A percentile compares a stretch with the other conserved stretches of the same genome.
These are phyloP conservation scores for Lactarius indigo DNA, from an alignment of 768 basidiomycete species.

Conservation along the genomic window DNA sequence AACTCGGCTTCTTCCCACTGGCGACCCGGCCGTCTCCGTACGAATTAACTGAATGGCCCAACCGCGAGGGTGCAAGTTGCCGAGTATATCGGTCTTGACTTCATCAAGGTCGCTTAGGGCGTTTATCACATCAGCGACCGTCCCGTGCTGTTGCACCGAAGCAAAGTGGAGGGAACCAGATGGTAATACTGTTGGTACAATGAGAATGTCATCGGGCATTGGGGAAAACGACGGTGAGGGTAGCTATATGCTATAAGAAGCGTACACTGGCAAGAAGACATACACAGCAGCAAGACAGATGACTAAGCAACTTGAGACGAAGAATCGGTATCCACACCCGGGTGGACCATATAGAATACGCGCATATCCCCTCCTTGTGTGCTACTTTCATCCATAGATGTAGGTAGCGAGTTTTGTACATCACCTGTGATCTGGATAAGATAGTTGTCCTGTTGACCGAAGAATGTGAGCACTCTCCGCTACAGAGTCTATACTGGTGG, in stretches of 20 bases:
- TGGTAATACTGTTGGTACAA: conserved; percentile 58
- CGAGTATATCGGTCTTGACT: conserved; percentile 52
- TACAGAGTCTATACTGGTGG: neutral
- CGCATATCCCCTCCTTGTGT: conserved; percentile 57
- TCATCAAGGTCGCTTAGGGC: conserved; percentile 45
- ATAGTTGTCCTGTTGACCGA: conserved; percentile 64
- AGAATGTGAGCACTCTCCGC: conserved; percentile 2
- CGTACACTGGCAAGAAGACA: conserved; percentile 5
- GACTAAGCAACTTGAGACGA: conserved; percentile 17
- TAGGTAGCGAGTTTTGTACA: conserved; percentile 70
- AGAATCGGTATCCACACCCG: conserved; percentile 71
- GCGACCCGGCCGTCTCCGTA: conserved; percentile 51
- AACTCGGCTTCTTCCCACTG: conserved; percentile 73
- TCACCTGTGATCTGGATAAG: conserved; percentile 82
- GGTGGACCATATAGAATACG: conserved; percentile 89
- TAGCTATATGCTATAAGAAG: neutral
- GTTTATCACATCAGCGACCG: conserved; percentile 58
- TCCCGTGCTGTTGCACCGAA: conserved; percentile 50
- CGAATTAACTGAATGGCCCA: conserved; percentile 73
- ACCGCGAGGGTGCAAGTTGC: conserved; percentile 50
- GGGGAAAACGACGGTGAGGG: conserved; percentile 1
- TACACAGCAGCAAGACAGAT: conserved; percentile 7
- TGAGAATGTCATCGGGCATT: conserved; percentile 45
- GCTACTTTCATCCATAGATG: conserved; percentile 59
- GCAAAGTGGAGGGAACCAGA: conserved; percentile 61